phyloP scores from a whole-genome alignment of 2,329 filamentous ascomycete genomes.

The Macroventuria anomochaeta region DNA sequence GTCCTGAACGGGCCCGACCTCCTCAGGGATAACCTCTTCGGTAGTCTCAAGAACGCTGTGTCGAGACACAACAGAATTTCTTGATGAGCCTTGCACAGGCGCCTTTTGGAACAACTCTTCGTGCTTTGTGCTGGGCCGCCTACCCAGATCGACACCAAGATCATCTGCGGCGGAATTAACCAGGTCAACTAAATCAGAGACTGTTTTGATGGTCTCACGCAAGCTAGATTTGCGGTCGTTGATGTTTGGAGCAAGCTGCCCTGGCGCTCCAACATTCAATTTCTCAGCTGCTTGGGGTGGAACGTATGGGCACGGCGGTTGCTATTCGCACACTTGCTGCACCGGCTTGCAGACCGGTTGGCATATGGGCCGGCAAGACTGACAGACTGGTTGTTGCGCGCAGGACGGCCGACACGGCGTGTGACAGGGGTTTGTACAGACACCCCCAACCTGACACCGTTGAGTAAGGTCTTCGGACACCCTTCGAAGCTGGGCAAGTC shows the following conservation, averaged over 20 bases:
- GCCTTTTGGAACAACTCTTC: slow-evolving; percentile 35
- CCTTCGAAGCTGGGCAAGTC: slow-evolving; percentile 24
- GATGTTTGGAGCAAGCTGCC: slow-evolving; percentile 36
- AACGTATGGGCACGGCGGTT: slow-evolving; percentile 16
- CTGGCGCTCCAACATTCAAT: slow-evolving; percentile 34
- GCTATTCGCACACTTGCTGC: slow-evolving; percentile 21
- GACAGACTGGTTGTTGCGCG: background rate
- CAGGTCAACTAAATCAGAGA: slow-evolving; percentile 46
- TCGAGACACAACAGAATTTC: slow-evolving; percentile 1
- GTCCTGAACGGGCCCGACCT: slow-evolving; percentile 20
- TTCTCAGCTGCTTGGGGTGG: slow-evolving; percentile 34
- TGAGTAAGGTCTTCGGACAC: slow-evolving; percentile 30
- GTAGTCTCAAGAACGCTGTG: background rate
- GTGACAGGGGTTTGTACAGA: slow-evolving; percentile 8
- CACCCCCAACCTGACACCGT: slow-evolving; percentile 12
- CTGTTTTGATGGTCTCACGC: slow-evolving; percentile 33
- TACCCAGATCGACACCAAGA: slow-evolving; percentile 42
- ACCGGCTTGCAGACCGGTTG: background rate
- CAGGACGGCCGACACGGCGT: slow-evolving; percentile 1
- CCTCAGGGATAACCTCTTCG: slow-evolving; percentile 13
- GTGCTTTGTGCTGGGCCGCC: slow-evolving; percentile 28
- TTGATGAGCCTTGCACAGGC: slow-evolving; percentile 25
- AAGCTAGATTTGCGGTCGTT: slow-evolving; percentile 38
- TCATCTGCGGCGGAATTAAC: slow-evolving; percentile 48
- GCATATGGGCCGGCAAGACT: background rate